These are phyloP conservation scores for Capsicum rhomboideum DNA, from an alignment of 257 asterid species.

Conservation along the genomic window DNA sequence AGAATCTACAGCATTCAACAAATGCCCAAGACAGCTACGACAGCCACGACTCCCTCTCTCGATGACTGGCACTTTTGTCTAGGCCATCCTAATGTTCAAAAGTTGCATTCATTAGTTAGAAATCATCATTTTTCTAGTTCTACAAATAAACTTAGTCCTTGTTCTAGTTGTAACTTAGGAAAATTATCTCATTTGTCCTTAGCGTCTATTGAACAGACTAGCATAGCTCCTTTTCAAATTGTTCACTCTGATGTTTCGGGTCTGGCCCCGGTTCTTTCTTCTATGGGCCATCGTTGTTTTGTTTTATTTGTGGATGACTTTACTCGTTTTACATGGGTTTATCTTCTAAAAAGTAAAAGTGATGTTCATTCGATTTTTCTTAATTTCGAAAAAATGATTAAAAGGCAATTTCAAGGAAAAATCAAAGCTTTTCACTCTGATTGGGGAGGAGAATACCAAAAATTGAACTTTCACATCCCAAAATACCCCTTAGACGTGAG, in stretches of 20 bases:
- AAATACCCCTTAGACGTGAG: too few relatives aligned
- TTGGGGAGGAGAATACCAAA: not conserved
- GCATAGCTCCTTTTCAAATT: not conserved
- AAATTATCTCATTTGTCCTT: not conserved
- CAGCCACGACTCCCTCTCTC: not conserved
- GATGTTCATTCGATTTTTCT: not conserved
- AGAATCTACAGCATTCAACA: not conserved
- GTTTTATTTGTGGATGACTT: not conserved
- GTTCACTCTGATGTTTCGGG: constrained; percentile 5
- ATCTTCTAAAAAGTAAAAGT: not conserved
- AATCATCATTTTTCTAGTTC: not conserved
- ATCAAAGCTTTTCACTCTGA: not conserved
- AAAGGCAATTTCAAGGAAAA: not conserved
- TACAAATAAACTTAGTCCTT: not conserved
- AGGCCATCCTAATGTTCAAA: not conserved
- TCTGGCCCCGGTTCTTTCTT: not conserved
- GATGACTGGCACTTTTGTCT: not conserved
- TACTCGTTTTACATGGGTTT: not conserved
- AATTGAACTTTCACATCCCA: too few relatives aligned
- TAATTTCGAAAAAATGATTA: not conserved
- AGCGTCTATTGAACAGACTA: not conserved
- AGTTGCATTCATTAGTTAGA: not conserved
- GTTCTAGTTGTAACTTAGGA: not conserved
- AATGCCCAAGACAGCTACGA: not conserved
- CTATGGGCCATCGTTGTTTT: not conserved